Conservation (phyloP, 495 filamentous ascomycete genomes). For the Chaetomium fimeti region DNA sequence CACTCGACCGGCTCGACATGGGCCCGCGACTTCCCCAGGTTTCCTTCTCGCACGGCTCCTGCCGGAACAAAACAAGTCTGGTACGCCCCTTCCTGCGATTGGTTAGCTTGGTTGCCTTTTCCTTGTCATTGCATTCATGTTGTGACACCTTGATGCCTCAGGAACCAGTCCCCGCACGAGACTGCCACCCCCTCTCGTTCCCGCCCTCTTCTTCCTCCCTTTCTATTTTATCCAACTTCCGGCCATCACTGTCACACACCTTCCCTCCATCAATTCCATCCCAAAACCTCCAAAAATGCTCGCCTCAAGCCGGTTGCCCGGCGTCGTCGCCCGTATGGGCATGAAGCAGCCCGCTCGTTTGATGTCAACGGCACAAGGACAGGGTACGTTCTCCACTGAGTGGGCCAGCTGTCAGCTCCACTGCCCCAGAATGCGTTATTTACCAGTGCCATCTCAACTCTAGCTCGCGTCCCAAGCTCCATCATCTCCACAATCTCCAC, state of each 20-base stretch:
- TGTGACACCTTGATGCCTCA: conserved; percentile 18
- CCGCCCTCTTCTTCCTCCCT: conserved; percentile 13
- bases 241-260: conserved; percentile 6
- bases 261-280: conserved; percentile 16
- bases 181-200: conserved; percentile 22
- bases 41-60: background rate
- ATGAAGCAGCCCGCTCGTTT: conserved; percentile 26
- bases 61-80: conserved; percentile 9
- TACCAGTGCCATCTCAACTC: conserved; percentile 13
- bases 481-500: conserved; percentile 24
- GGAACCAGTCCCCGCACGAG: conserved; percentile 15
- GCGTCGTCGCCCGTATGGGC: conserved; percentile 29
- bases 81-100: background rate
- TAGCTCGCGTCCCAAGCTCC: conserved; percentile 34
- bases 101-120: background rate
- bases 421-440: conserved; percentile 12
- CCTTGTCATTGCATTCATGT: conserved; percentile 6
- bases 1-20: background rate
- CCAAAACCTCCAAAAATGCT: conserved; percentile 25
- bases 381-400: conserved; percentile 26
- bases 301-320: conserved; percentile 27
- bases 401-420: conserved; percentile 16
- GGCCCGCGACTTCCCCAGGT: background rate
- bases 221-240: conserved; percentile 11
- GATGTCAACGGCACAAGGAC: conserved; percentile 26